phyloP scores from a whole-genome alignment of 371 early-diverging fungal species.

The Circinella minor region DNA sequence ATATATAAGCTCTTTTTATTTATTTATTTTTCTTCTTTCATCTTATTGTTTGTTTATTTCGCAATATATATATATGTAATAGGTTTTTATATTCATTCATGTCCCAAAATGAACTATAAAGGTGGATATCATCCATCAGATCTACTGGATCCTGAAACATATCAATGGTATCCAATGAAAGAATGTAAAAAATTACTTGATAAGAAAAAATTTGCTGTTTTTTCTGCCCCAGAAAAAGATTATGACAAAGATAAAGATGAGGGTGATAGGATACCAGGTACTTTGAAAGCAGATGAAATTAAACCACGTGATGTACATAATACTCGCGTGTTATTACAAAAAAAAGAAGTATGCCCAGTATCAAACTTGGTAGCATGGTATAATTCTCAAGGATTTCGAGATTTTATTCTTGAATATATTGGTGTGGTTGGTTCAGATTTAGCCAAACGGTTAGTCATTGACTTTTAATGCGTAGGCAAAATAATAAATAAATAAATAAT shows the following conservation, averaged over 20 bases:
- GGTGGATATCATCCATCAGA: conserved; percentile 85
- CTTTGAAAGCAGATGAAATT: conserved; percentile 2
- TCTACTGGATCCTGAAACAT: conserved; percentile 68
- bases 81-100: conserved; percentile 90
- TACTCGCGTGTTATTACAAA: conserved; percentile 2
- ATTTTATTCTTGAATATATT: conserved; percentile 11
- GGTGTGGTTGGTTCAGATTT: conserved; percentile 10
- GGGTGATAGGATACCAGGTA: conserved; percentile 16
- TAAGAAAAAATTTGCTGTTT: conserved; percentile 18
- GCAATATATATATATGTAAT: conserved; percentile 1
- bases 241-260: conserved; percentile 1
- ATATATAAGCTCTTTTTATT: not conserved
- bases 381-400: conserved; percentile 4
- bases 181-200: conserved; percentile 35
- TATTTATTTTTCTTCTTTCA: not conserved
- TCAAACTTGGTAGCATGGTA: conserved; percentile 6
- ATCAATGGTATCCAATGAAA: conserved; percentile 45
- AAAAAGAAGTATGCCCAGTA: not conserved
- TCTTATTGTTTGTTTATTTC: not conserved
- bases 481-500: not conserved
- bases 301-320: conserved; percentile 6
- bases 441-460: not conserved
- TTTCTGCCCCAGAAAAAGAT: conserved; percentile 20
- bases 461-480: not conserved
- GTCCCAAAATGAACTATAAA: conserved; percentile 94